These are phyloP conservation scores for Andrographis paniculata DNA, from an alignment of 305 asterid genomes.

Conservation along the genomic window DNA sequence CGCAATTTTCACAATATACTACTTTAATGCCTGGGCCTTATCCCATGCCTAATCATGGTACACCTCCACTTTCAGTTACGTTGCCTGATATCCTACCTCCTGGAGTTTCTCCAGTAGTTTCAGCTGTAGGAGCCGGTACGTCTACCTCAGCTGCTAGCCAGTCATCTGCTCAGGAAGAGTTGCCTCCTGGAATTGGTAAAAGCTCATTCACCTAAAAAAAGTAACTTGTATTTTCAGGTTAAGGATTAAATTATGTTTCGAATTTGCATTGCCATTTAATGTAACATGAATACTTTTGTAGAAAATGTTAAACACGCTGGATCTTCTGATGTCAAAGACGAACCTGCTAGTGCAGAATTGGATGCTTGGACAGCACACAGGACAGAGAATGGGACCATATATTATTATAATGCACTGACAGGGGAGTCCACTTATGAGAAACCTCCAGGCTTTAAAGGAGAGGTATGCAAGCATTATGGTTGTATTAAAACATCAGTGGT, in stretches of 20 bases:
- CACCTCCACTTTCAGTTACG: conserved; percentile 39
- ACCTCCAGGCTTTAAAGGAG: conserved; percentile 75
- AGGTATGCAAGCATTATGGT: conserved; percentile 42
- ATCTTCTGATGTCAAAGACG: conserved; percentile 37
- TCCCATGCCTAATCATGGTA: conserved; percentile 41
- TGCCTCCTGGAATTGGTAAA: conserved; percentile 73
- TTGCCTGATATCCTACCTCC: conserved; percentile 73
- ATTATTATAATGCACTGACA: conserved; percentile 84
- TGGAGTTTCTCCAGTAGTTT: conserved; percentile 54
- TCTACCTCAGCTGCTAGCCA: conserved; percentile 31
- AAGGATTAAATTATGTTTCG: too few relatives aligned
- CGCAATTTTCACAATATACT: conserved; percentile 67
- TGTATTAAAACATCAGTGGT: conserved; percentile 16
- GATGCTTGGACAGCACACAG: conserved; percentile 94
- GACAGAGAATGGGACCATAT: conserved; percentile 73
- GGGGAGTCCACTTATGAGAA: conserved; percentile 90
- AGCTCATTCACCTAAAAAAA: conserved; percentile 17
- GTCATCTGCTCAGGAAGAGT: conserved; percentile 39
- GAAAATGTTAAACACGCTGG: conserved; percentile 33
- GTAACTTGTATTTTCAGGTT: conserved; percentile 6
- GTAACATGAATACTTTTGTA: conserved; percentile 23
- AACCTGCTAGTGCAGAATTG: conserved; percentile 32
- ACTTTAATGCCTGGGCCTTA: conserved; percentile 47
- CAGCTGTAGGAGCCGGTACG: conserved; percentile 38
- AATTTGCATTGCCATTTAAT: conserved; percentile 18